phyloP scores from a whole-genome alignment of 2,329 filamentous ascomycete species.

The Helotiales sp. region DNA sequence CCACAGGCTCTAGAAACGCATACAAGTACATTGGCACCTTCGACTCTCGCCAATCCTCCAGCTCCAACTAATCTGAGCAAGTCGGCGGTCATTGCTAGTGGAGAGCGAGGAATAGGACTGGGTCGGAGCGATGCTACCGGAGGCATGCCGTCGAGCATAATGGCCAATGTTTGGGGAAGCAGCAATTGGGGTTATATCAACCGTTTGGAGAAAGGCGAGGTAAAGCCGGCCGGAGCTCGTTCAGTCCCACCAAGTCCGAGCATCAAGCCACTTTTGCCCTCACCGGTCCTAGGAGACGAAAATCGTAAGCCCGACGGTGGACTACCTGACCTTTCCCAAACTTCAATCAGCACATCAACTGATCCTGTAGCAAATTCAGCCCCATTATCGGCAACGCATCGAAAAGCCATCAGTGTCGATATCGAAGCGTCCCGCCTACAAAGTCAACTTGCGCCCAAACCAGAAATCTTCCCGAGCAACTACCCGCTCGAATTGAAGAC shows the following conservation, averaged over 20 bases:
- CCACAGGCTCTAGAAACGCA: constrained; percentile 45
- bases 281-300: constrained; percentile 30
- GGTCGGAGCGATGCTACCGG: constrained; percentile 63
- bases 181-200: constrained; percentile 76
- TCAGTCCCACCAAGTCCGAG: constrained; percentile 29
- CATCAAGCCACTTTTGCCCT: constrained; percentile 28
- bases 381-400: constrained; percentile 20
- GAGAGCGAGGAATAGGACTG: constrained; percentile 68
- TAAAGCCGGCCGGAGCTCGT: constrained; percentile 31
- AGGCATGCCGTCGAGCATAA: constrained; percentile 77
- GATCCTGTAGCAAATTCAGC: constrained; percentile 21
- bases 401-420: constrained; percentile 33
- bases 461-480: constrained; percentile 61
- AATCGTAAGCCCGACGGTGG: constrained; percentile 30
- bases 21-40: constrained; percentile 71
- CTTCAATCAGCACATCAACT: constrained; percentile 25
- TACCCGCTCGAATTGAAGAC: constrained; percentile 82
- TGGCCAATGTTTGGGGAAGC: constrained; percentile 94
- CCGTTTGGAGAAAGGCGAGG: constrained; percentile 55
- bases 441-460: constrained; percentile 21
- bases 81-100: constrained; percentile 77
- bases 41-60: constrained; percentile 80
- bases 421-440: constrained; percentile 39
- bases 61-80: constrained; percentile 84
- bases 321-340: constrained; percentile 16